Base-by-base conservation (phyloP, 2,329 filamentous ascomycete species). In the Talaromyces sp. region DNA sequence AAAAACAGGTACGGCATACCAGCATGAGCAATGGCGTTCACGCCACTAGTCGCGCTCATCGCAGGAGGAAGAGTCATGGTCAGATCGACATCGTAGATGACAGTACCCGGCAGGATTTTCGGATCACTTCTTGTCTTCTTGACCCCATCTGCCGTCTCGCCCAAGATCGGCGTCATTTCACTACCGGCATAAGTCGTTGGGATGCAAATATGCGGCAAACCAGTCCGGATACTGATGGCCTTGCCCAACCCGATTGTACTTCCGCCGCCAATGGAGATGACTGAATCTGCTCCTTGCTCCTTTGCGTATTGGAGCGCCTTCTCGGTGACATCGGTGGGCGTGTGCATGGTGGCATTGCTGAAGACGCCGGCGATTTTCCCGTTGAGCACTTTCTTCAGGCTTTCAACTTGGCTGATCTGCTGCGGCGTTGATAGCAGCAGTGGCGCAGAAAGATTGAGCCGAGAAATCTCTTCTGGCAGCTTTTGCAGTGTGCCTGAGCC, bases 21-120 rank as follows among this genome's bases (percentile, higher is more conserved):
- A 49, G 85, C 81, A 72, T 88, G 86, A 2, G 86, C 86, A 71
- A 88, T 86, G 0, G 86, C 85, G 69, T 88, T 88, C 55, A 88
- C 78, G 53, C 86, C 86, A 62, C 84, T 87, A 0, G 81, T 85
- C 2, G 81, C 80, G 64, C 80, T 84, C 70, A 86, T 75, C 0
- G 69, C 71, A 2, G 73, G 67, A 0, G 86, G 85, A 27, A 88
- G 73, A 1, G 81, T 84, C 79, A 86, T 78, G 0, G 85, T 88
- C 59, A 88, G 73, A 66, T 86, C 80, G 19, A 87, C 84, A 73
- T 89, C 86, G 69, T 88, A 88, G 44, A 89, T 84, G 4, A 88
- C 85, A 0, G 81, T 82, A 0, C 77, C 79, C 0, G 86, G 86
- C 22, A 87, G 73, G 60, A 88, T 87, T 69, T 81, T 84, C 1